Conservation (phyloP, 1,284 basidiomycete genomes). For the Rugosomyces carneus region DNA sequence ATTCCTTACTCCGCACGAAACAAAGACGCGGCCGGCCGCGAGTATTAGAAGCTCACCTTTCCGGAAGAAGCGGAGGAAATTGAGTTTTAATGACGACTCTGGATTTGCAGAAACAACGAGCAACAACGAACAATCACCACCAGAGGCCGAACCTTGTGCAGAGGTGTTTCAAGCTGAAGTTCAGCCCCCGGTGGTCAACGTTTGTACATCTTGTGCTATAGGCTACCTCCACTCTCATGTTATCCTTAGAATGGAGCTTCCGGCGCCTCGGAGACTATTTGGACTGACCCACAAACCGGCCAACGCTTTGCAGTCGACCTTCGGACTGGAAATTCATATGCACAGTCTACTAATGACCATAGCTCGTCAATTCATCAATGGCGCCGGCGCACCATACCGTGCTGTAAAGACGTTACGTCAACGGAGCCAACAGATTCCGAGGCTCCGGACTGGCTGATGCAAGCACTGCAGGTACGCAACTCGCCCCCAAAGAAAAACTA, state of each 20-base stretch:
- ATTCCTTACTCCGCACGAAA: conserved; percentile 33
- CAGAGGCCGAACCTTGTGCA: conserved; percentile 4
- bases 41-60: conserved; percentile 18
- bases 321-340: conserved; percentile 54
- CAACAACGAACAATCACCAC: conserved; percentile 6
- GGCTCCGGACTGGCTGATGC: conserved; percentile 29
- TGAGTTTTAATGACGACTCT: conserved; percentile 19
- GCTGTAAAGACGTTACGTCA: conserved; percentile 10
- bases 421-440: conserved; percentile 1
- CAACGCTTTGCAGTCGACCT: conserved; percentile 65
- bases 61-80: conserved; percentile 35
- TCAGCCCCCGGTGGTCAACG: conserved; percentile 1
- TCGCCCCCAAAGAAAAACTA: not conserved
- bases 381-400: conserved; percentile 22
- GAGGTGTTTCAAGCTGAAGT: not conserved
- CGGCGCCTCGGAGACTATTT: conserved; percentile 28
- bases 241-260: conserved; percentile 2
- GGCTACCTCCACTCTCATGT: conserved; percentile 3
- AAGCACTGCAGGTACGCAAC: conserved; percentile 26
- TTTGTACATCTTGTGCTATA: conserved; percentile 12
- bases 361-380: conserved; percentile 7
- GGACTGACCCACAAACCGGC: conserved; percentile 63
- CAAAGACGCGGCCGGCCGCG: conserved; percentile 8
- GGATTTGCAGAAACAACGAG: conserved; percentile 25
- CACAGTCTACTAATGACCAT: conserved; percentile 26